phyloP scores from a whole-genome alignment of 2,329 filamentous ascomycete species.

The Nothopassalora personata region DNA sequence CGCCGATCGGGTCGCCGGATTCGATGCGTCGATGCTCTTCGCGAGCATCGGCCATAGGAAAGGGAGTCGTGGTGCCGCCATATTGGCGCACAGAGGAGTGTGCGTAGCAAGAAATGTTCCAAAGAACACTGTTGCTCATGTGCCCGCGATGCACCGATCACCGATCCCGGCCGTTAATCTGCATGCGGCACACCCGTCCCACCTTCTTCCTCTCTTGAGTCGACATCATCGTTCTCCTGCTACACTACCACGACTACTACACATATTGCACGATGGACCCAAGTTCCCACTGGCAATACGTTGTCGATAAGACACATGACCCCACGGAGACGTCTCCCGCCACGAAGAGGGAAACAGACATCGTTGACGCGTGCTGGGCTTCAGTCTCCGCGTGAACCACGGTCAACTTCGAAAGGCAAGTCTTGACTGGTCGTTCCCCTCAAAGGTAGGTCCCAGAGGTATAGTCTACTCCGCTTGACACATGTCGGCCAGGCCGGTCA shows the following conservation, averaged over 20 bases:
- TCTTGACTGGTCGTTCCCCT: neutral
- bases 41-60: constrained; percentile 46
- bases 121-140: too few species aligned
- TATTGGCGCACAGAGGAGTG: constrained; percentile 17
- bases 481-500: neutral
- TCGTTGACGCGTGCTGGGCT: neutral
- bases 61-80: constrained; percentile 42
- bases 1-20: constrained; percentile 21
- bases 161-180: neutral
- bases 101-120: neutral
- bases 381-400: neutral
- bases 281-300: too few species aligned
- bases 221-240: neutral
- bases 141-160: neutral
- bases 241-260: neutral
- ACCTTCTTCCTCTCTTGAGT: neutral
- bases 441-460: neutral
- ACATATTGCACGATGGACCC: too few species aligned
- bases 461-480: neutral
- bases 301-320: too few species aligned
- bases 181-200: neutral
- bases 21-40: constrained; percentile 27
- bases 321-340: too few species aligned
- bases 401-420: neutral
- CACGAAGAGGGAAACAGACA: neutral